These are phyloP conservation scores for Boletellus sp. DNA, from an alignment of 768 basidiomycete species.

Conservation along the genomic window DNA sequence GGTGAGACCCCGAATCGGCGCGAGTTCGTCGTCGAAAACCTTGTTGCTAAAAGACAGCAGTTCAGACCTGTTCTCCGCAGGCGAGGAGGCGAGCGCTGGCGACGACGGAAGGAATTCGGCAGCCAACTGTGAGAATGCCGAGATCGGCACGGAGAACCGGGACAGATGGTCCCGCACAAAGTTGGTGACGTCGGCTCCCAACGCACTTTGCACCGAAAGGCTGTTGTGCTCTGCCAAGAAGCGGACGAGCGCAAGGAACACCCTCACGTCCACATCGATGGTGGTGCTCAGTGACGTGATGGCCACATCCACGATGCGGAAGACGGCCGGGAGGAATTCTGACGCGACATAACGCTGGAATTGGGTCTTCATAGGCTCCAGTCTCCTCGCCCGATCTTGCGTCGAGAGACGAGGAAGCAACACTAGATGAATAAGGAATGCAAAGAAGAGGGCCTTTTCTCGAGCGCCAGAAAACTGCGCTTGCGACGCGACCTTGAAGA, in stretches of 20 bases:
- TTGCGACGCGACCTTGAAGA: slow-evolving; percentile 7
- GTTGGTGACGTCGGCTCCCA: slow-evolving; percentile 27
- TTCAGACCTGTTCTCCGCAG: neutral
- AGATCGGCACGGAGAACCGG: slow-evolving; percentile 13
- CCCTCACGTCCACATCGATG: slow-evolving; percentile 51
- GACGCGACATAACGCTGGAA: slow-evolving; percentile 33
- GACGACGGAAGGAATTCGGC: slow-evolving; percentile 19
- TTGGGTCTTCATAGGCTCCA: slow-evolving; percentile 22
- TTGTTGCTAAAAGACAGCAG: slow-evolving; percentile 41
- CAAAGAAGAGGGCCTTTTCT: slow-evolving; percentile 28
- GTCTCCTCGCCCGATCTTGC: slow-evolving; percentile 38
- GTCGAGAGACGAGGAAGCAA: slow-evolving; percentile 37
- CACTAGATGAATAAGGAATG: slow-evolving; percentile 38
- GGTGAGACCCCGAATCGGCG: slow-evolving; percentile 26
- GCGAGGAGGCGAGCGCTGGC: neutral
- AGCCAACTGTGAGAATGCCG: slow-evolving; percentile 19
- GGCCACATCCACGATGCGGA: slow-evolving; percentile 30
- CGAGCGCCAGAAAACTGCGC: neutral
- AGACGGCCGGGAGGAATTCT: slow-evolving; percentile 40
- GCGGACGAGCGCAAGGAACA: slow-evolving; percentile 46
- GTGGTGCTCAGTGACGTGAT: slow-evolving; percentile 19
- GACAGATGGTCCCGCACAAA: slow-evolving; percentile 24
- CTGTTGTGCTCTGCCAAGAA: slow-evolving; percentile 28
- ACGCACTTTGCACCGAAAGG: slow-evolving; percentile 22
- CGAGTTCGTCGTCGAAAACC: slow-evolving; percentile 41